Evolutionary conservation across 768 basidiomycete genomes (phyloP).

Genomic region (Mycena chlorophos): DNA sequence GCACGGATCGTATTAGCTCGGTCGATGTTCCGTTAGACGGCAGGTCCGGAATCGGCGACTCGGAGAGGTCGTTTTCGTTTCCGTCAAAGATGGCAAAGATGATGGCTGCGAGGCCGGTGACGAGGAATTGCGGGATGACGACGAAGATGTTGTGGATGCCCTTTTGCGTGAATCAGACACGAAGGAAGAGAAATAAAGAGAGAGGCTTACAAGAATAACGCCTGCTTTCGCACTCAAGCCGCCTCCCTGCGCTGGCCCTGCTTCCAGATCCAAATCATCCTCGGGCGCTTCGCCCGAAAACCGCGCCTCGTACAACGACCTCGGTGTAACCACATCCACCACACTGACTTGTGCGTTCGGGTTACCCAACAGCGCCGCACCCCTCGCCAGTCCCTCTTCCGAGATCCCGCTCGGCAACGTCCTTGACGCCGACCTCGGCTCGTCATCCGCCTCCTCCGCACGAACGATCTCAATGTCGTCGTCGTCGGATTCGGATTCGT

Average conservation of each 20-base stretch:
- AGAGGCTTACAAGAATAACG: constrained; percentile 68
- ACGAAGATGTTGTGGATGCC: constrained; percentile 96
- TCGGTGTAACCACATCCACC: constrained; percentile 35
- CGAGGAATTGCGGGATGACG: constrained; percentile 92
- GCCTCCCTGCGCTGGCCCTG: constrained; percentile 21
- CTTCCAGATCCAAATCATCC: constrained; percentile 25
- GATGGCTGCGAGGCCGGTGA: constrained; percentile 81
- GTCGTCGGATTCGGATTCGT: constrained; percentile 1
- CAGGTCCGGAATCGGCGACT: not conserved
- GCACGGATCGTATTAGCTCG: not conserved
- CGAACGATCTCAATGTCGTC: constrained; percentile 1
- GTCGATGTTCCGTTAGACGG: not conserved
- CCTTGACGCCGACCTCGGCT: not conserved
- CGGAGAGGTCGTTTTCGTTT: constrained; percentile 34
- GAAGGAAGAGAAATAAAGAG: not conserved
- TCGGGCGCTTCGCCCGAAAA: constrained; percentile 27
- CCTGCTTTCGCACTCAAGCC: constrained; percentile 82
- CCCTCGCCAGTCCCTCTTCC: not conserved
- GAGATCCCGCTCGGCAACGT: not conserved
- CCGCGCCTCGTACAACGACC: constrained; percentile 25
- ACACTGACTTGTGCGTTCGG: constrained; percentile 51
- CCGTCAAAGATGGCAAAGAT: constrained; percentile 85
- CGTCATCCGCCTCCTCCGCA: not conserved
- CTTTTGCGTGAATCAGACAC: constrained; percentile 36
- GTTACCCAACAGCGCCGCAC: constrained; percentile 39